Base-by-base conservation (phyloP, 2,329 filamentous ascomycete species). In the Geoglossum cookeanum region DNA sequence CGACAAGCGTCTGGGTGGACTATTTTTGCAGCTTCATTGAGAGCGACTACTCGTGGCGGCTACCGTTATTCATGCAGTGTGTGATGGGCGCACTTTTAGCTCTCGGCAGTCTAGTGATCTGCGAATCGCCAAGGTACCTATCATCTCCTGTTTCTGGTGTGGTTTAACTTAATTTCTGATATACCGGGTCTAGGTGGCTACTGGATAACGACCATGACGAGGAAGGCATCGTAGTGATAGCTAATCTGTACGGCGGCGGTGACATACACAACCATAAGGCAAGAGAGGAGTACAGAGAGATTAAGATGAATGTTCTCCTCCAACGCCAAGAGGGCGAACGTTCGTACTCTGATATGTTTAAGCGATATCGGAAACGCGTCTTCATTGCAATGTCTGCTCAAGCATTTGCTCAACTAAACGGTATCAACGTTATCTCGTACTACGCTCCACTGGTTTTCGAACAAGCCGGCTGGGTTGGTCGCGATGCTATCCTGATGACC, bases 331-430 rank as follows among this genome's bases (percentile, higher is more conserved):
- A 98, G 72, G 92, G 92, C 64, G 92, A 97, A 72, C 80, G 92
- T 63, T 82, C 86, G 0, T 98, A 97, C 69, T 64, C 70, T 44
- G 92, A 97, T 61, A 98, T 98, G 92, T 98, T 97, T 76, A 84
- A 79, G 65, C 82, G 87, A 61, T 97, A 97, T 74, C 80, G 78
- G 67, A 92, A 85, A 65, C 87, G 92, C 56, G 91, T 97, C 62
- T 88, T 97, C 66, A 97, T 97, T 68, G 92, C 92, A 71, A 97
- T 97, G 92, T 97, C 91, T 37, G 92, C 92, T 3, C 92, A 97
- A 70, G 89, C 84, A 4, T 80, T 98, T 62, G 92, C 92, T 32
- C 92, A 98, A 71, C 80, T 98, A 57, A 97, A 97, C 72, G 92
- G 92, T 62, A 98, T 98, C 74, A 98, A 98, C 71, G 92, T 98